Evolutionary conservation across 257 asterid species (phyloP), one percentile per base, ranked within the genome.

Genomic region (Rauvolfia tetraphylla): DNA sequence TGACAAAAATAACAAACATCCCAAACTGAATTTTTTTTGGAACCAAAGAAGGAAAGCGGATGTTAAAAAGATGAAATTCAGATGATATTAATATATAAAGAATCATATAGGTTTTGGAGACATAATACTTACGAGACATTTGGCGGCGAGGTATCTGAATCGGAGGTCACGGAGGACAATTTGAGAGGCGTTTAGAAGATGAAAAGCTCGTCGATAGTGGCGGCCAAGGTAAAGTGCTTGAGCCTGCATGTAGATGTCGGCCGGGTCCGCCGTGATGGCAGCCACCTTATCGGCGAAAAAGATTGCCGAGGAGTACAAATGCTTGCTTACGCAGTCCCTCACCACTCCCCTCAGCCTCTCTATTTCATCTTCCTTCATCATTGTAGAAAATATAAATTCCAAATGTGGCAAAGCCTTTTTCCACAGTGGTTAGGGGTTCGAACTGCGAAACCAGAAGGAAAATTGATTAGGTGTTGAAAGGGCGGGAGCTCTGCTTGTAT

Each of bases 251-350:
- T 95, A 95, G 48, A 95, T 90, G 72, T 95, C 99, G 73, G 99
- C 93, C 18, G 99, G 96, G 84, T 95, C 99, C 20, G 92, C 83
- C 72, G 99, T 91, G 72, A 93, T 88, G 56, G 97, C 99, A 29
- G 99, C 99, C 61, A 95, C 99, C 82, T 95, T 95, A 82, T 95
- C 99, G 83, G 99, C 96, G 81, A 95, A 95, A 86, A 95, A 95
- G 20, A 92, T 91, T 51, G 99, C 99, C 78, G 99, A 95, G 4
- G 99, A 92, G 86, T 95, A 95, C 82, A 95, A 71, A 82, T 95
- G 99, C 82, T 95, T 95, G 90, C 99, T 93, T 61, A 95, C 94
- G 79, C 99, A 95, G 84, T 95, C 99, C 58, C 99, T 87, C 27
- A 95, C 96, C 46, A 95, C 96, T 6, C 95, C 99, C 31, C 98